These are phyloP conservation scores for Monosporozyma siamensis DNA, from an alignment of 805 yeast genomes.

Conservation along the genomic window DNA sequence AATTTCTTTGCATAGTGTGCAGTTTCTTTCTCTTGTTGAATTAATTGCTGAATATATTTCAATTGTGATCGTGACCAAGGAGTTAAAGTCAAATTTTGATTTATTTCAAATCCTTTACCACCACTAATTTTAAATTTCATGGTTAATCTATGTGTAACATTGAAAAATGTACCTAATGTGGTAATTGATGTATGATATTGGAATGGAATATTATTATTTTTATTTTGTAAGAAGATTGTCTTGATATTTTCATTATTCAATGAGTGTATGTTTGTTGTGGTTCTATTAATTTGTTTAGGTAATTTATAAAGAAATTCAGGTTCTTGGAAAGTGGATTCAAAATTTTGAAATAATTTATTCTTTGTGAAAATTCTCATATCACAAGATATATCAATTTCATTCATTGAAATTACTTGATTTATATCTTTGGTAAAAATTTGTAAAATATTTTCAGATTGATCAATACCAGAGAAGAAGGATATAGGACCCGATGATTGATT, in stretches of 20 bases:
- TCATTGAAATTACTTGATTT: conserved; percentile 22
- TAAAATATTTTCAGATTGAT: conserved; percentile 38
- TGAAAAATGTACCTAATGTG: conserved; percentile 35
- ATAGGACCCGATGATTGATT: background rate
- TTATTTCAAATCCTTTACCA: conserved; percentile 41
- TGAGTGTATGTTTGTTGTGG: background rate
- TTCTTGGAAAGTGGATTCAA: conserved; percentile 28
- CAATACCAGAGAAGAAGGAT: conserved; percentile 7
- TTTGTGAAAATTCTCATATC: conserved; percentile 22
- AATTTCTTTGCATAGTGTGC: conserved; percentile 33
- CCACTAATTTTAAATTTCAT: conserved; percentile 41
- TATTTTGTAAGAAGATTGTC: conserved; percentile 26
- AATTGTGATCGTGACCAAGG: conserved; percentile 43
- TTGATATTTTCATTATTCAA: conserved; percentile 6
- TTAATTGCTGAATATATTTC: conserved; percentile 43
- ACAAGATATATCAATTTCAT: conserved; percentile 21
- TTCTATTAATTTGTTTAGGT: conserved; percentile 6
- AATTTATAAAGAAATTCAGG: conserved; percentile 20
- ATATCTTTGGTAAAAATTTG: conserved; percentile 18
- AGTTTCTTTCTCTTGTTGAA: conserved; percentile 41
- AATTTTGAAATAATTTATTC: conserved; percentile 23
- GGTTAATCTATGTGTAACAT: conserved; percentile 42
- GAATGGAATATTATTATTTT: conserved; percentile 26
- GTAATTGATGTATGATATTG: conserved; percentile 42
- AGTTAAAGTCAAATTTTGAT: conserved; percentile 45